Base-by-base conservation (phyloP, 129 eudicot genomes). In the Dittrichia graveolens region DNA sequence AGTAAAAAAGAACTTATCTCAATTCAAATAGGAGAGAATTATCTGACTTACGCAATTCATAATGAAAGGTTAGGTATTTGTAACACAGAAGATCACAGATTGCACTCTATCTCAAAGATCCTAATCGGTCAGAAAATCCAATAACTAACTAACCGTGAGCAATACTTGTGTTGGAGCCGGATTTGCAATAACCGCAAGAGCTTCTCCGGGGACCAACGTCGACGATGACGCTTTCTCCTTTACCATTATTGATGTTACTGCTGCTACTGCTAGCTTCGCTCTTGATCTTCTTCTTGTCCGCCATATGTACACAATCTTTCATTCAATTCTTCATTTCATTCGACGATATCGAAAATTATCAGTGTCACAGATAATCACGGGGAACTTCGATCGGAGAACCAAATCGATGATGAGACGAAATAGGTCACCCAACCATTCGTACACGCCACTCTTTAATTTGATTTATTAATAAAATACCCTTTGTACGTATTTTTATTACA, bases 131-230 rank as follows among this genome's bases (percentile, higher is more conserved):
- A 46, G 66, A 13, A 19, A 69, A 55, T 5, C 53, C 34, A 19
- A 24, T 24, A 4, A 70, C 1, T 19, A 68, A 78, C 80, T 50
- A 49, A 92, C 98, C 98, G 61, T 92, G 88, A 82, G 95, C 71
- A 5, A 87, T 75, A 75, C 98, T 89, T 55, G 98, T 79, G 76
- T 77, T 64, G 44, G 74, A 71, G 41, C 82, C 85, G 71, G 96
- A 85, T 89, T 79, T 89, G 64, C 98, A 92, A 72, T 92, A 92
- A 47, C 96, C 98, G 65, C 98, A 92, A 14, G 91, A 71, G 90
- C 88, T 83, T 67, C 84, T 78, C 40, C 92, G 90, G 52, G 92
- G 91, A 24, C 98, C 98, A 10, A 73, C 88, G 59, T 89, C 95
- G 19, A 52, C 74, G 19, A 92, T 92, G 68, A 85, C 95, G 82